Percentiles rank a stretch among this genome's conserved stretches.
Conservation (phyloP, 805 yeast species). For the Debaryomyces hansenii region DNA sequence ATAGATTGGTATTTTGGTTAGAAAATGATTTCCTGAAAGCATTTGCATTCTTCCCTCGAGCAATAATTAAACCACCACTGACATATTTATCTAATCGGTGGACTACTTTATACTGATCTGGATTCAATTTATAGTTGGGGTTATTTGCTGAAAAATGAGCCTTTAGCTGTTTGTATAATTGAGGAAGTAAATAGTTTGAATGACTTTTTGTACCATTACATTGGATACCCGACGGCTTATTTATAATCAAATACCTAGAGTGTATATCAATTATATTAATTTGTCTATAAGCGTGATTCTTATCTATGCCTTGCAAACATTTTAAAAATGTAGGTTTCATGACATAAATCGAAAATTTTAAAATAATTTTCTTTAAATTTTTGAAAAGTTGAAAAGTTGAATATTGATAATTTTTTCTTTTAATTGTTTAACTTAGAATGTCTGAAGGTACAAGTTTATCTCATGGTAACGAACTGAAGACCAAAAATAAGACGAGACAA, state of each 20-base stretch:
- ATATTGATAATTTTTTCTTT: too few relatives aligned
- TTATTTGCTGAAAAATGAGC: not conserved
- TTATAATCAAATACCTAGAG: conserved; percentile 17
- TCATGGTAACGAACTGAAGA: not conserved
- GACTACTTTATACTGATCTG: conserved; percentile 12
- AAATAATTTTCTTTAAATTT: too few relatives aligned
- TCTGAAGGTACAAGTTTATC: not conserved
- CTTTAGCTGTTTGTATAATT: conserved; percentile 11
- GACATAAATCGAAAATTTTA: conserved; percentile 1
- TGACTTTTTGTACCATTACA: conserved; percentile 12
- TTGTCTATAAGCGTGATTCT: not conserved
- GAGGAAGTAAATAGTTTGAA: conserved; percentile 11
- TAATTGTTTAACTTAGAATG: not conserved
- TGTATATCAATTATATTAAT: conserved; percentile 14
- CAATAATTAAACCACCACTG: conserved; percentile 22
- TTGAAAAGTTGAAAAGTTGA: too few relatives aligned
- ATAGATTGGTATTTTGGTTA: not conserved
- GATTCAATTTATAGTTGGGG: conserved; percentile 9
- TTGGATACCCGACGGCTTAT: conserved; percentile 21
- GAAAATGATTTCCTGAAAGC: conserved; percentile 6
- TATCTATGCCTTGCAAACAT: not conserved
- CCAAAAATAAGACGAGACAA: not conserved
- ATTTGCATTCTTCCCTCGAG: conserved; percentile 10
- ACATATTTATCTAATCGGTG: conserved; percentile 24
- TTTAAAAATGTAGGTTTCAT: not conserved